Conservation (phyloP, 352 stramenopile genomes). For the Globisporangium alternatum region DNA sequence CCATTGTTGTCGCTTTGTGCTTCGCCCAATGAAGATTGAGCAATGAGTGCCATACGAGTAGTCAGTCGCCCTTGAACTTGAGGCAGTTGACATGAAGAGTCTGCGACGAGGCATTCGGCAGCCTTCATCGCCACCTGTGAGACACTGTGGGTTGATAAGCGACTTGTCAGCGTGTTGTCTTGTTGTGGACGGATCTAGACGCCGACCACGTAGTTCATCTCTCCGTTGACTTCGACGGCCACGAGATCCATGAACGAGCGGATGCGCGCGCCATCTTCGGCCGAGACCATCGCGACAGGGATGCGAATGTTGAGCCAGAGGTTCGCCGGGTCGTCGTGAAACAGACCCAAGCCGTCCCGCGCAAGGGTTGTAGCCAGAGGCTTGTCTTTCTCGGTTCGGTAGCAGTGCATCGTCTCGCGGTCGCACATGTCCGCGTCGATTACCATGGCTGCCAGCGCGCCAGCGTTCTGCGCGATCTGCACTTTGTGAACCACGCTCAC, state of each 20-base stretch:
- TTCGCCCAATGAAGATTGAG: neutral
- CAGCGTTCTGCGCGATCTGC: conserved; percentile 12
- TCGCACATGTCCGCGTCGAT: conserved; percentile 13
- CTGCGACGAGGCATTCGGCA: neutral
- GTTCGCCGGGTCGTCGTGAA: conserved; percentile 8
- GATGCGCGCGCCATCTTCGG: conserved; percentile 6
- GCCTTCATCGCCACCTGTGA: neutral
- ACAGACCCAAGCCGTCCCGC: neutral
- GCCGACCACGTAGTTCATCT: conserved; percentile 15
- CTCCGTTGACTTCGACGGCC: conserved; percentile 14
- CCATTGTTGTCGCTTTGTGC: neutral
- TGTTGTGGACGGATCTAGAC: conserved; percentile 2
- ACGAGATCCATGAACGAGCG: conserved; percentile 15
- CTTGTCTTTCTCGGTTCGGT: conserved; percentile 2
- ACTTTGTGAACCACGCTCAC: conserved; percentile 16
- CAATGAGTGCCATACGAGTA: neutral
- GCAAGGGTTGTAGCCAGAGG: neutral
- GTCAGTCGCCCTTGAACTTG: neutral
- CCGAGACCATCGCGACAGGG: conserved; percentile 16
- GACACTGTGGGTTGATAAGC: neutral
- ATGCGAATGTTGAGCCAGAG: conserved; percentile 14
- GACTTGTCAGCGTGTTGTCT: neutral
- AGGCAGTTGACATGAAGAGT: neutral
- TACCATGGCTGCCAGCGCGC: conserved; percentile 11
- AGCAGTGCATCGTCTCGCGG: conserved; percentile 16